Base-by-base conservation (phyloP, 345 rosid species). In the Arabis hirsuta region DNA sequence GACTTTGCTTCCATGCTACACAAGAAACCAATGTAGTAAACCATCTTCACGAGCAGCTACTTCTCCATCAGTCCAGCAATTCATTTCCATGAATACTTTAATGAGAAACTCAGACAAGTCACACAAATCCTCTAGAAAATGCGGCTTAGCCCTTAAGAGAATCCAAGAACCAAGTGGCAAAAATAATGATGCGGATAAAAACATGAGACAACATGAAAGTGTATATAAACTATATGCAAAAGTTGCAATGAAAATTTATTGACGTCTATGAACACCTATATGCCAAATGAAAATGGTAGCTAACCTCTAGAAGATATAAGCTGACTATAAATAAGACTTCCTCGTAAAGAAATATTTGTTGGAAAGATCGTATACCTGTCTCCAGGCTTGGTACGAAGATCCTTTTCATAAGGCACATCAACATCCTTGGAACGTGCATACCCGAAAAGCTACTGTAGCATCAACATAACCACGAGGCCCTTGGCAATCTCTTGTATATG, bases 331-430 rank as follows among this genome's bases (percentile, higher is more conserved):
- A 62, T 13, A 46, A 9, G 36, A 46, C 52, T 45, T 54, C 14
- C 59, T 38, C 32, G 8, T 41, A 48, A 19, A 57, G 41, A 65
- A 39, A 13, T 27, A 47, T 69, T 62, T 56, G 19, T 48, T 48
- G 14, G 71, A 58, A 56, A 76, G 71, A 69, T 69, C 27, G 4
- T 20, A 55, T 76, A 76, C 80, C 75, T 73, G 72, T 38, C 65
- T 38, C 59, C 45, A 62, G 55, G 57, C 61, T 48, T 8, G 47
- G 55, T 39, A 47, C 47, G 19, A 32, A 55, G 53, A 69, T 55
- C 53, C 3, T 32, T 46, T 53, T 53, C 2, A 31, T 29, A 44
- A 62, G 54, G 64, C 79, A 69, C 26, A 55, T 51, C 61, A 62
- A 69, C 39, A 69, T 63, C 71, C 71, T 60, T 4, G 16, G 38